A percentile compares a stretch with the other conserved stretches of the same genome.
phyloP scores from a whole-genome alignment of 1,284 basidiomycete genomes.

The Cutaneotrichosporon arboriforme region DNA sequence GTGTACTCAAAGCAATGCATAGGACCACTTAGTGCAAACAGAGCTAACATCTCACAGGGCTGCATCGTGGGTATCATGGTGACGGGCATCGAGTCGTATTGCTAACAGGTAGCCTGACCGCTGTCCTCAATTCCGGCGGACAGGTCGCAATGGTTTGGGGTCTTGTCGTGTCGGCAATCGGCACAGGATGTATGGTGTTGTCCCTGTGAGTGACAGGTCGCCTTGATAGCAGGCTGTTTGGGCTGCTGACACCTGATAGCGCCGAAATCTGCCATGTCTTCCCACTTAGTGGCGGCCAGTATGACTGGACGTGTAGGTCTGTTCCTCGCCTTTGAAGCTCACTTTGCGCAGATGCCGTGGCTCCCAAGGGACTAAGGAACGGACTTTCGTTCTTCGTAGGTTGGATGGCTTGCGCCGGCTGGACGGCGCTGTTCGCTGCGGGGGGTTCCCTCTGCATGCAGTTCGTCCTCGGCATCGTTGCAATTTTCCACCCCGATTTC shows the following conservation, averaged over 20 bases:
- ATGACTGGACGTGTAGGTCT: slow-evolving; percentile 30
- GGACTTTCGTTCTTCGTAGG: slow-evolving; percentile 9
- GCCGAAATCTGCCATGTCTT: slow-evolving; percentile 14
- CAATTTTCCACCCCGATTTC: slow-evolving; percentile 8
- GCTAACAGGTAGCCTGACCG: slow-evolving; percentile 4
- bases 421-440: slow-evolving; percentile 44
- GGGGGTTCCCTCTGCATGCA: slow-evolving; percentile 22
- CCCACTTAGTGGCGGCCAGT: slow-evolving; percentile 34
- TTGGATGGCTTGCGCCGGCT: slow-evolving; percentile 29
- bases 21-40: neutral
- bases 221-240: no score
- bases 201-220: slow-evolving; percentile 25
- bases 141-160: slow-evolving; percentile 42
- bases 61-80: neutral
- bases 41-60: slow-evolving; percentile 2
- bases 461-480: slow-evolving; percentile 28
- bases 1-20: neutral
- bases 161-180: slow-evolving; percentile 29
- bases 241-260: neutral
- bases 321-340: neutral
- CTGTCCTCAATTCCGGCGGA: slow-evolving; percentile 36
- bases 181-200: slow-evolving; percentile 27
- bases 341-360: slow-evolving; percentile 16
- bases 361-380: neutral
- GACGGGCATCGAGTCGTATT: neutral